These are phyloP conservation scores for Dactylellina cionopaga DNA, from an alignment of 2,329 filamentous ascomycete species.

Conservation along the genomic window DNA sequence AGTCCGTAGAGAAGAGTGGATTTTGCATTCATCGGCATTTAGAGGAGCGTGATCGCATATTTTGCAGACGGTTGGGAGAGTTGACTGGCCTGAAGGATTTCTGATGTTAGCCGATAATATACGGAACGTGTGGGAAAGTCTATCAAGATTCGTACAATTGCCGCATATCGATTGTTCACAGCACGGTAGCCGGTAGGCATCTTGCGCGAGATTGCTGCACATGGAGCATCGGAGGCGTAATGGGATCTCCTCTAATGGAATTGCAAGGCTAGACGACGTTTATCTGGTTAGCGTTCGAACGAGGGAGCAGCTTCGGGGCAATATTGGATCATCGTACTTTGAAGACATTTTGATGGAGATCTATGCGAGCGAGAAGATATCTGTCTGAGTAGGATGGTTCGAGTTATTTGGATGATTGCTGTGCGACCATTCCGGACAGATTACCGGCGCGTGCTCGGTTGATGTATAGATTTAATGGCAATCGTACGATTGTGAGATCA, in stretches of 20 bases:
- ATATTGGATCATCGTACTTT: constrained; percentile 14
- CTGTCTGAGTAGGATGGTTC: constrained; percentile 5
- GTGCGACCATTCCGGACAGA: constrained; percentile 32
- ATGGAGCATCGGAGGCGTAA: constrained; percentile 94
- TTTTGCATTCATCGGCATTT: constrained; percentile 83
- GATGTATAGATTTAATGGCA: neutral
- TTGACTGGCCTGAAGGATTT: constrained; percentile 73
- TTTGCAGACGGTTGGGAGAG: constrained; percentile 81
- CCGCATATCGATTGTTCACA: constrained; percentile 96
- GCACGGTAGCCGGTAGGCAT: constrained; percentile 90
- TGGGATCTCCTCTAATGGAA: constrained; percentile 86
- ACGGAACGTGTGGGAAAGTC: neutral
- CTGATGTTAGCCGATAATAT: constrained; percentile 43
- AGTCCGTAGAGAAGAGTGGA: constrained; percentile 88
- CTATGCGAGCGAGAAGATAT: neutral
- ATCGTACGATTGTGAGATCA: constrained; percentile 22
- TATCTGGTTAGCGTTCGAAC: constrained; percentile 60
- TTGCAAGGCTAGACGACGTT: constrained; percentile 65
- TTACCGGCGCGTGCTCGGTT: constrained; percentile 36
- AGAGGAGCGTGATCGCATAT: constrained; percentile 93
- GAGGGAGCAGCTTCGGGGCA: neutral
- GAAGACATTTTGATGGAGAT: constrained; percentile 24
- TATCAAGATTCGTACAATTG: constrained; percentile 71
- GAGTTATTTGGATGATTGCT: constrained; percentile 2
- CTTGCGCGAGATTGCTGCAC: constrained; percentile 88